These are phyloP conservation scores for Globisporangium paddicum DNA, from an alignment of 352 stramenopile species.

Conservation along the genomic window DNA sequence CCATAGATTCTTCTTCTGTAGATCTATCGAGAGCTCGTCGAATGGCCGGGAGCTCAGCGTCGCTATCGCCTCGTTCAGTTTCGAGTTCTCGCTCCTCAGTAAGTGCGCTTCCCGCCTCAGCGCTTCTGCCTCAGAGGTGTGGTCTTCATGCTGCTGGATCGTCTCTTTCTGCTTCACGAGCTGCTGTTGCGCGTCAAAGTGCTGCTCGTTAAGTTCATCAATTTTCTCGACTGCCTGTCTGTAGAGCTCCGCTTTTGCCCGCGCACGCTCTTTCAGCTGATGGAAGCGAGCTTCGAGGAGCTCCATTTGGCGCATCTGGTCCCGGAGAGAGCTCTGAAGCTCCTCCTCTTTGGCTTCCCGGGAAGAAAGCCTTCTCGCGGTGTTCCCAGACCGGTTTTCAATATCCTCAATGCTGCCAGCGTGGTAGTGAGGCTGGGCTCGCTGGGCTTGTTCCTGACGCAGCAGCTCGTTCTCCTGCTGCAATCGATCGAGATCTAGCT, in stretches of 20 bases:
- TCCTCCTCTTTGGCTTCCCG: slow-evolving; percentile 14
- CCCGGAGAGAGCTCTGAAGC: slow-evolving; percentile 23
- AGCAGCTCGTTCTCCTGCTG: slow-evolving; percentile 54
- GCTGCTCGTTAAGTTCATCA: slow-evolving; percentile 32
- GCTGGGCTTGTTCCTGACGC: slow-evolving; percentile 15
- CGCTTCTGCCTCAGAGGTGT: slow-evolving; percentile 22
- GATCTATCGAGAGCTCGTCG: slow-evolving; percentile 29
- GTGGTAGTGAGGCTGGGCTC: background rate
- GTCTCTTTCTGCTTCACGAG: slow-evolving; percentile 29
- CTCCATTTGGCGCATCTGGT: slow-evolving; percentile 38
- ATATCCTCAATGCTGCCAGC: background rate
- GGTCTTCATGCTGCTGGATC: slow-evolving; percentile 32
- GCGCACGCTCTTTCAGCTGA: slow-evolving; percentile 34
- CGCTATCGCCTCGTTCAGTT: slow-evolving; percentile 40
- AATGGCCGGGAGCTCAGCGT: slow-evolving; percentile 52
- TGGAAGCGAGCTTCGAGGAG: slow-evolving; percentile 52
- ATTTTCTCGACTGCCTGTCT: slow-evolving; percentile 26
- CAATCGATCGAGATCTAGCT: slow-evolving; percentile 41
- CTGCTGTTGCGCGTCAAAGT: slow-evolving; percentile 42
- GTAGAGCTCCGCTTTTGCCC: slow-evolving; percentile 34
- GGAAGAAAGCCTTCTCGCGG: background rate
- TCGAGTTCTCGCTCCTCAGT: slow-evolving; percentile 48
- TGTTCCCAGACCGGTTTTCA: background rate
- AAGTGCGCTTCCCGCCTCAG: slow-evolving; percentile 45
- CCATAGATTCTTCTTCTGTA: slow-evolving; percentile 40